phyloP scores from a whole-genome alignment of 768 basidiomycete species.

The Lenzites betulinus region DNA sequence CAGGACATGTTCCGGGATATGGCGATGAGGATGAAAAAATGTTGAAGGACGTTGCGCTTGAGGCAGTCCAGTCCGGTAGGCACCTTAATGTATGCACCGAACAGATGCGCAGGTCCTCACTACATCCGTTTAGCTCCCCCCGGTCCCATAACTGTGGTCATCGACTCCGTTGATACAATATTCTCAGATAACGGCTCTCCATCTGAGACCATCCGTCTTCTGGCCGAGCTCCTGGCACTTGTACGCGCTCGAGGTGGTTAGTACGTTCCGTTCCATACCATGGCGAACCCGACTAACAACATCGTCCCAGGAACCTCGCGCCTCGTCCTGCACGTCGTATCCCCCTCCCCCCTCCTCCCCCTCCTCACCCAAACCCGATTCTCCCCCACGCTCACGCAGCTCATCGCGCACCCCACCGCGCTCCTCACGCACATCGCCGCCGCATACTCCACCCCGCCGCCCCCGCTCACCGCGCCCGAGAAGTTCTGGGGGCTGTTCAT shows the following conservation, averaged over 20 bases:
- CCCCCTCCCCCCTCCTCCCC: conserved; percentile 51
- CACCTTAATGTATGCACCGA: not conserved
- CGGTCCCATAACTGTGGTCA: conserved; percentile 58
- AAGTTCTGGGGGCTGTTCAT: conserved; percentile 85
- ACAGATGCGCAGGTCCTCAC: not conserved
- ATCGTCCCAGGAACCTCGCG: conserved; percentile 49
- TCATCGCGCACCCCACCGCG: conserved; percentile 69
- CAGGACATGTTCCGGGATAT: conserved; percentile 60
- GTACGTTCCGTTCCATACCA: conserved; percentile 17
- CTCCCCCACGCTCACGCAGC: conserved; percentile 61
- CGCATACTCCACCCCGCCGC: conserved; percentile 69
- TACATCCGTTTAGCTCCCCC: conserved; percentile 35
- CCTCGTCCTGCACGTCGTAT: conserved; percentile 58
- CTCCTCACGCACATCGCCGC: conserved; percentile 69
- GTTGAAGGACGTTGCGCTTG: conserved; percentile 34
- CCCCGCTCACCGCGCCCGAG: conserved; percentile 56
- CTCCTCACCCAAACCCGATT: conserved; percentile 63
- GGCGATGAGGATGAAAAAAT: conserved; percentile 37
- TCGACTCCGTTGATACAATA: conserved; percentile 76
- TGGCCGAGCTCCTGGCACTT: conserved; percentile 48
- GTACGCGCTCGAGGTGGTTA: conserved; percentile 53
- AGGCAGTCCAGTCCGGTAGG: conserved; percentile 42
- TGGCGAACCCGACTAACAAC: no score
- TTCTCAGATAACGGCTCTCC: conserved; percentile 57
- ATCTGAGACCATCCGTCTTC: conserved; percentile 52